These are phyloP conservation scores for Marchantia polymorpha DNA, from an alignment of 225 moss, liverwort and hornwort species.

Conservation along the genomic window DNA sequence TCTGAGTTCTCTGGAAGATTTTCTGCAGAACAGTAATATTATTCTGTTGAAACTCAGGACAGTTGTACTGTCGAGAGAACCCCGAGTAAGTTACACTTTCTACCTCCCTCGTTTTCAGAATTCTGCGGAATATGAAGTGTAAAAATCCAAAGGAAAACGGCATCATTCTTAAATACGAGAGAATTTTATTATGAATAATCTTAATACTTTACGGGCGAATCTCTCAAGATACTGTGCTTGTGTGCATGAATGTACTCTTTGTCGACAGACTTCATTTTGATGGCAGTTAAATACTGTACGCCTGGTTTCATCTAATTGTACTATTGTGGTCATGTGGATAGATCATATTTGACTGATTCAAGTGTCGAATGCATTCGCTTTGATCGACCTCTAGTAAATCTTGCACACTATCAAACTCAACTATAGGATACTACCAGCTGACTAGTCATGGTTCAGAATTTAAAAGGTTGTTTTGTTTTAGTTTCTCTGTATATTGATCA, in stretches of 20 bases:
- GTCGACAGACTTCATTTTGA: not conserved
- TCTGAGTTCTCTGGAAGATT: conserved; percentile 67
- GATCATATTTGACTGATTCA: not conserved
- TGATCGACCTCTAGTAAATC: too few species aligned
- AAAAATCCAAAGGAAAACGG: too few species aligned
- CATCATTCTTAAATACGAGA: too few species aligned
- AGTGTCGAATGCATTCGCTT: not conserved
- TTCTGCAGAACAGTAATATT: conserved; percentile 70
- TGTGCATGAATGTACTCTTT: not conserved
- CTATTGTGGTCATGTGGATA: not conserved
- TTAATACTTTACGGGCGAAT: too few species aligned
- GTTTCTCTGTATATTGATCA: not conserved
- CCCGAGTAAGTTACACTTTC: conserved; percentile 47
- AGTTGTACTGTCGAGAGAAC: conserved; percentile 67
- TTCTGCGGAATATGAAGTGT: not conserved
- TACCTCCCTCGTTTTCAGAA: not conserved
- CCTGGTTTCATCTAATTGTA: not conserved
- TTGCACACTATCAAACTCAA: too few species aligned
- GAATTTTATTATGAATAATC: too few species aligned
- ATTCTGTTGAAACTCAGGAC: conserved; percentile 73
- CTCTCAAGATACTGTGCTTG: too few species aligned
- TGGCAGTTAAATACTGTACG: not conserved
- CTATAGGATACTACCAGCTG: too few species aligned
- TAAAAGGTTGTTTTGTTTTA: too few species aligned
- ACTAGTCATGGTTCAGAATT: too few species aligned